phyloP scores from a whole-genome alignment of 2,329 filamentous ascomycete species.

The Aspergillus pseudoterreus region DNA sequence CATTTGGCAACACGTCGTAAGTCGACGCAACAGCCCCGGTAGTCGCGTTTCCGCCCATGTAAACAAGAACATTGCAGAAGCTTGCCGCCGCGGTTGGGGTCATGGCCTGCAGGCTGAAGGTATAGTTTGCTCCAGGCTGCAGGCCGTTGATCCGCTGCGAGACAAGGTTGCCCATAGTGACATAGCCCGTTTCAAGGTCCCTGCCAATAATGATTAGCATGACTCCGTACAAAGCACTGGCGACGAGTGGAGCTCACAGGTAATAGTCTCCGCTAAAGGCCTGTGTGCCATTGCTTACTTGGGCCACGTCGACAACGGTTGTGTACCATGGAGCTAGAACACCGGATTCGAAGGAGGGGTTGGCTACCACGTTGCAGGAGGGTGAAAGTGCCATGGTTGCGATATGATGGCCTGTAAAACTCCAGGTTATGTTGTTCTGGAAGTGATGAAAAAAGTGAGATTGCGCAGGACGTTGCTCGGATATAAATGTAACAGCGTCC shows the following conservation, averaged over 20 bases:
- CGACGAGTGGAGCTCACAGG: constrained; percentile 9
- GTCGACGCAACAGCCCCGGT: constrained; percentile 9
- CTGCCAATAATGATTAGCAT: constrained; percentile 3
- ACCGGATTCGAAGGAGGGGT: constrained; percentile 22
- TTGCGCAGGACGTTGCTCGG: background rate
- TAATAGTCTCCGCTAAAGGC: constrained; percentile 19
- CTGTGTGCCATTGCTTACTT: constrained; percentile 13
- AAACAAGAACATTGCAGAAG: constrained; percentile 16
- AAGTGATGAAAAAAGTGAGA: background rate
- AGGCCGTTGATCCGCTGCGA: constrained; percentile 16
- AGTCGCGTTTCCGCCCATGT: constrained; percentile 16
- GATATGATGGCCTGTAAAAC: background rate
- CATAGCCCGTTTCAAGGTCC: constrained; percentile 17
- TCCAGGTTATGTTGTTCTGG: background rate
- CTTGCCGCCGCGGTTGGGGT: constrained; percentile 5
- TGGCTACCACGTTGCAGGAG: constrained; percentile 18
- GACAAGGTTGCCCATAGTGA: constrained; percentile 18
- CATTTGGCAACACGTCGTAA: constrained; percentile 6
- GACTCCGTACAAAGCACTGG: no score
- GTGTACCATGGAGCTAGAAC: constrained; percentile 17
- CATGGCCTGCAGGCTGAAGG: constrained; percentile 14
- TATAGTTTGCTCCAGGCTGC: constrained; percentile 12
- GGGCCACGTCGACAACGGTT: constrained; percentile 17
- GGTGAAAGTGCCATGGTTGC: constrained; percentile 15
- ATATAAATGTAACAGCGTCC: background rate